Conservation (phyloP, 2,329 filamentous ascomycete species). For the Monilinia fructigena region DNA sequence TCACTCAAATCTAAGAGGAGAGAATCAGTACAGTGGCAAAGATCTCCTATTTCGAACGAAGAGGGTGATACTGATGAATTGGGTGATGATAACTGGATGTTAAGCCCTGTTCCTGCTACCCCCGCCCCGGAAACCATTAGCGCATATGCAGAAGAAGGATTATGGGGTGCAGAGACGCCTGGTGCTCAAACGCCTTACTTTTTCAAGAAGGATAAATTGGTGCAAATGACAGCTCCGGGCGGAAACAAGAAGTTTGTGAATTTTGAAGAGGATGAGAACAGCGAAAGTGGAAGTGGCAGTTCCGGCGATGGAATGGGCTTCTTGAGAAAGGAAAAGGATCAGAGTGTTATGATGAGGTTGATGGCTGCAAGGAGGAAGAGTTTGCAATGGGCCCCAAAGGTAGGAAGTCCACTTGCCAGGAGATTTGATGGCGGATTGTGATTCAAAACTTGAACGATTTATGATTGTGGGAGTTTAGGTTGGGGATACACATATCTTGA, state of each 20-base stretch:
- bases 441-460: not conserved
- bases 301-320: slow-evolving; percentile 37
- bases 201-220: slow-evolving; percentile 36
- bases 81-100: slow-evolving; percentile 32
- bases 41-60: slow-evolving; percentile 32
- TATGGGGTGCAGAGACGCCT: slow-evolving; percentile 37
- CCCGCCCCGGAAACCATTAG: slow-evolving; percentile 38
- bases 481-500: not conserved
- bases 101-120: slow-evolving; percentile 39
- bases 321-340: slow-evolving; percentile 52
- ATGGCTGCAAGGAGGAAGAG: slow-evolving; percentile 75
- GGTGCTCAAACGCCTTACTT: slow-evolving; percentile 39
- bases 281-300: slow-evolving; percentile 3
- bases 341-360: slow-evolving; percentile 48
- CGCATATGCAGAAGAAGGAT: slow-evolving; percentile 37
- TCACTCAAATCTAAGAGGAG: slow-evolving; percentile 37
- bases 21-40: slow-evolving; percentile 40
- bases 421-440: slow-evolving; percentile 28
- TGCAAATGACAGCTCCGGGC: slow-evolving; percentile 36
- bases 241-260: slow-evolving; percentile 31
- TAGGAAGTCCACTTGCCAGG: slow-evolving; percentile 68
- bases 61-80: slow-evolving; percentile 25
- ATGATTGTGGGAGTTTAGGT: slow-evolving; percentile 6
- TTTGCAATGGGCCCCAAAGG: slow-evolving; percentile 72
- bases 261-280: slow-evolving; percentile 25